Base-by-base conservation (phyloP, 305 asterid genomes). In the Rubia occidens region DNA sequence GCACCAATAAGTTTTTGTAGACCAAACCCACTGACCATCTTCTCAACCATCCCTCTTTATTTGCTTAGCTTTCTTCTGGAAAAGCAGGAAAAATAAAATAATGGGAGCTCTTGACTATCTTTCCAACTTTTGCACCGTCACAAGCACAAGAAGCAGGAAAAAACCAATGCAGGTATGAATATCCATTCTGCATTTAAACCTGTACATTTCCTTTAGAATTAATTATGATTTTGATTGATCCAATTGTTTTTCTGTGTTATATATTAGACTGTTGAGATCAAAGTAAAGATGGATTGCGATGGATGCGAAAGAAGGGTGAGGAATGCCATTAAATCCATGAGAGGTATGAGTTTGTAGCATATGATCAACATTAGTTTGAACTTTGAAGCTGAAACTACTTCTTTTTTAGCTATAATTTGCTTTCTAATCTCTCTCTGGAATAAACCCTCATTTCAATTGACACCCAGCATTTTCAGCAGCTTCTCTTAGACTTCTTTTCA, bases 51-150 rank as follows among this genome's bases (percentile, higher is more conserved):
- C 53, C 54, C 13, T 49, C 54, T 63, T 61, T 70, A 71, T 60
- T 68, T 72, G 61, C 82, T 82, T 77, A 49, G 55, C 67, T 76
- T 76, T 59, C 44, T 51, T 51, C 20, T 51, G 21, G 1, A 7
- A 51, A 60, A 67, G 68, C 71, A 56, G 51, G 21, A 66, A 64
- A 60, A 40, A n/a, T n/a, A 61, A 60, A 64, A 75, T 66, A n/a
- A 91, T 91, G 98, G 98, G 96, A 29, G 98, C 94, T 74, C 95
- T 91, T 67, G 97, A 91, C 69, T 91, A 89, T 85, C 86, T 91
- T 63, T 89, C 96, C 43, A 78, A 83, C 85, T 86, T 91, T 74
- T 91, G 91, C 77, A 81, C 88, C 73, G 88, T 85, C 81, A 86
- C 90, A 71, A 79, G 82, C 86, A 83, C 78, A 55, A 72, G 85